Evolutionary conservation across 148 eudicot genomes (phyloP).

Genomic region (Gaultheria prostrata): DNA sequence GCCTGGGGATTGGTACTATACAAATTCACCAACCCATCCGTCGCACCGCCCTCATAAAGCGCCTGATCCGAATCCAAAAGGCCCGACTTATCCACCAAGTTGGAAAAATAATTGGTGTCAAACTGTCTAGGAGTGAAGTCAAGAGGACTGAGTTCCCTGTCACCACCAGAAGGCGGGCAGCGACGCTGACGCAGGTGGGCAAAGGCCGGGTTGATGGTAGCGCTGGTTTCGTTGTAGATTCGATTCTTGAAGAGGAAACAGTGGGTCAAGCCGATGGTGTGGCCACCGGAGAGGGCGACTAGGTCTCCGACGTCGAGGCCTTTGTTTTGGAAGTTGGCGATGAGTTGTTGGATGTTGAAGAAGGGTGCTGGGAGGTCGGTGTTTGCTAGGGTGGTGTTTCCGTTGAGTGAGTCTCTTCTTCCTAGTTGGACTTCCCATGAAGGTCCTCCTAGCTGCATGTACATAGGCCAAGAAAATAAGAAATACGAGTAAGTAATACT

Average conservation of each 20-base stretch:
- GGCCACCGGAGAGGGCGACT: conserved; percentile 39
- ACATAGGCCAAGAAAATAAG: not conserved
- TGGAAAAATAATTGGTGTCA: conserved; percentile 51
- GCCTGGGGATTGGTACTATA: conserved; percentile 25
- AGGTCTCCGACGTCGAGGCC: conserved; percentile 25
- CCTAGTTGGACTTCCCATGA: conserved; percentile 31
- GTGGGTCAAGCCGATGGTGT: conserved; percentile 54
- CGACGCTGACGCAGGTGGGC: conserved; percentile 24
- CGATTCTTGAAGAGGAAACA: conserved; percentile 42
- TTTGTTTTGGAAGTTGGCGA: conserved; percentile 19
- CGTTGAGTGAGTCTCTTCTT: conserved; percentile 33
- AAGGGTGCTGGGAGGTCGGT: conserved; percentile 25
- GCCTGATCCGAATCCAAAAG: conserved; percentile 62
- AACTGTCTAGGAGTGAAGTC: conserved; percentile 44
- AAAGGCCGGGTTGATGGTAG: conserved; percentile 31
- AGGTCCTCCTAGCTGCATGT: conserved; percentile 28
- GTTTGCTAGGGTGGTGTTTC: conserved; percentile 17
- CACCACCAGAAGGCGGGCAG: conserved; percentile 43
- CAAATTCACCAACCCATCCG: conserved; percentile 42
- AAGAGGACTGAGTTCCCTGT: conserved; percentile 38
- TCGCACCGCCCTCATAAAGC: conserved; percentile 44
- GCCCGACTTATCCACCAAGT: conserved; percentile 43
- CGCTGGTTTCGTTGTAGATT: conserved; percentile 43
- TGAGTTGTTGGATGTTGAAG: conserved; percentile 23
- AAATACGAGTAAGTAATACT: not conserved